Percentiles rank a stretch among this genome's conserved stretches.
phyloP scores from a whole-genome alignment of 1,284 basidiomycete genomes.

The Sphaerobolus stellatus region DNA sequence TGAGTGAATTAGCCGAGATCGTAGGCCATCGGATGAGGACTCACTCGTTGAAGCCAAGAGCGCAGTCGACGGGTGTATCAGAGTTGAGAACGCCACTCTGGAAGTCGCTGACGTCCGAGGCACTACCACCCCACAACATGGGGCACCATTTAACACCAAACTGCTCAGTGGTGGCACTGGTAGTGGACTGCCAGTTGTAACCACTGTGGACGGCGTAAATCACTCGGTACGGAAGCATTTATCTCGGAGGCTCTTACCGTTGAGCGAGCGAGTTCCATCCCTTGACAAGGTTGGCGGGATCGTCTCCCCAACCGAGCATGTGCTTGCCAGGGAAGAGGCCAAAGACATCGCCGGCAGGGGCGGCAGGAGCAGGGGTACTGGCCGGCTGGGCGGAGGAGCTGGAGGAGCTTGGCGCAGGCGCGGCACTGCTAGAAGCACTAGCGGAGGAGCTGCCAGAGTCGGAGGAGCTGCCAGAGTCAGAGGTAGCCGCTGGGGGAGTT shows the following conservation, averaged over 20 bases:
- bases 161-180: too few relatives aligned
- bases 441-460: neutral
- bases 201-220: neutral
- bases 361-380: too few relatives aligned
- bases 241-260: neutral
- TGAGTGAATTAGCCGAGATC: neutral
- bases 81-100: neutral
- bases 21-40: neutral
- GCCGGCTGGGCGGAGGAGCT: slow-evolving; percentile 19
- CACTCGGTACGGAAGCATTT: neutral
- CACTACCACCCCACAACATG: too few relatives aligned
- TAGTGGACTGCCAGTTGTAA: too few relatives aligned
- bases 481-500: slow-evolving; percentile 13
- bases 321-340: neutral
- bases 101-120: too few relatives aligned
- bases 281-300: too few relatives aligned
- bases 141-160: neutral
- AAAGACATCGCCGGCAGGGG: neutral
- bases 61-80: neutral
- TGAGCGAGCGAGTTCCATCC: neutral
- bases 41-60: neutral
- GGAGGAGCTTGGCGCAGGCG: too few relatives aligned
- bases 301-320: neutral
- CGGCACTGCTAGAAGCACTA: slow-evolving; percentile 10
- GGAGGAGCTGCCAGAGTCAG: slow-evolving; percentile 1